Evolutionary conservation across 768 basidiomycete species (phyloP).

Genomic region (Lyophyllum decastes): DNA sequence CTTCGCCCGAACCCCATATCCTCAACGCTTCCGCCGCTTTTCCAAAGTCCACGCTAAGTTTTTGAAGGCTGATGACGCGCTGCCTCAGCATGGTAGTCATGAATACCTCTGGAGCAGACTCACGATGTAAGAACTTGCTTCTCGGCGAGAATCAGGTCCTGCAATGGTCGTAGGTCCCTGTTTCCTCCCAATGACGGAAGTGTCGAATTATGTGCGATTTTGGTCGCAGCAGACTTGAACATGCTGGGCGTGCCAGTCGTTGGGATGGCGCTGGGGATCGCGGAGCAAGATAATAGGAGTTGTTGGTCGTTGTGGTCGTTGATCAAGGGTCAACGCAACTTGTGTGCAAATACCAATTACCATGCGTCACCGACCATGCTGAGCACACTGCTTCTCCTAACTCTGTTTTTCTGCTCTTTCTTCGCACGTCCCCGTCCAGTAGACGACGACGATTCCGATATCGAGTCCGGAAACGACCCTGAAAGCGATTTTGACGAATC

Average conservation of each 20-base stretch:
- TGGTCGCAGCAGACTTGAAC: slow-evolving; percentile 79
- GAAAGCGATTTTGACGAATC: background rate
- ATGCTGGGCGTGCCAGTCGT: slow-evolving; percentile 34
- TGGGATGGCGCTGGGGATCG: background rate
- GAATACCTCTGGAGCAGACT: slow-evolving; percentile 27
- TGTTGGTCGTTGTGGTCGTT: background rate
- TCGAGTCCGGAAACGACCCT: background rate
- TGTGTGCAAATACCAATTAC: background rate
- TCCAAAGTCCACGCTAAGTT: slow-evolving; percentile 60
- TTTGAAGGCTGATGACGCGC: slow-evolving; percentile 52
- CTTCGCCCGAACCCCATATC: slow-evolving; percentile 76
- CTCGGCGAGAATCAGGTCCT: slow-evolving; percentile 89
- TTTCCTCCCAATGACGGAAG: slow-evolving; percentile 70
- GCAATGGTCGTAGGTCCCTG: slow-evolving; percentile 77
- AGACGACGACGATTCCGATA: background rate
- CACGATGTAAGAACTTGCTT: slow-evolving; percentile 80
- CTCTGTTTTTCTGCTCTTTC: background rate
- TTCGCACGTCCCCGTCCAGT: background rate
- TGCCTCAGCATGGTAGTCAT: background rate
- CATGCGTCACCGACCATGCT: background rate
- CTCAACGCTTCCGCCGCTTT: slow-evolving; percentile 76
- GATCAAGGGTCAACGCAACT: background rate
- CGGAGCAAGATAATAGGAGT: background rate
- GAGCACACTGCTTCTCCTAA: background rate
- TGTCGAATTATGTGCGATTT: slow-evolving; percentile 88